These are phyloP conservation scores for Pelargonium fulgidum DNA, from an alignment of 441 rosid genomes.

Conservation along the genomic window DNA sequence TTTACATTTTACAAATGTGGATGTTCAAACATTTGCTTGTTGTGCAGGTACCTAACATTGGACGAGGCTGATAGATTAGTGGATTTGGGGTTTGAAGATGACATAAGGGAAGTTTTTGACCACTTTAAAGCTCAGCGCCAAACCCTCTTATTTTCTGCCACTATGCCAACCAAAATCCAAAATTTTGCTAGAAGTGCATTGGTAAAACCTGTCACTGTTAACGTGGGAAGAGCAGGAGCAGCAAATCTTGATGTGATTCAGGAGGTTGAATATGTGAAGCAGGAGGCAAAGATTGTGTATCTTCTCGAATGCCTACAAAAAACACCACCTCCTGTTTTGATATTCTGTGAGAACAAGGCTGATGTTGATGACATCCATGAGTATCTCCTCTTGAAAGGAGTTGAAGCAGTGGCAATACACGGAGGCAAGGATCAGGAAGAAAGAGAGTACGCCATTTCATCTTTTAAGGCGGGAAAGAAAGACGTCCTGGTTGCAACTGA, in stretches of 20 bases:
- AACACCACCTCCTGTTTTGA: conserved; percentile 83
- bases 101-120: conserved; percentile 88
- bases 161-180: conserved; percentile 93
- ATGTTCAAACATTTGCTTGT: conserved; percentile 12
- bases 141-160: conserved; percentile 85
- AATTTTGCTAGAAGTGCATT: conserved; percentile 85
- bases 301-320: conserved; percentile 90
- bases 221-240: conserved; percentile 94
- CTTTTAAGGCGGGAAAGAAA: conserved; percentile 77
- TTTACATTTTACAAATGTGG: conserved; percentile 4
- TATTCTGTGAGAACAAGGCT: conserved; percentile 92
- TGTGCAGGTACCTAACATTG: conserved; percentile 70
- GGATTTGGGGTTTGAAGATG: conserved; percentile 94
- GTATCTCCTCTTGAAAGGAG: conserved; percentile 83
- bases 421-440: conserved; percentile 96
- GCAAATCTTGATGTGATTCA: conserved; percentile 95
- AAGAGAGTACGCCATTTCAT: conserved; percentile 79
- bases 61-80: conserved; percentile 95
- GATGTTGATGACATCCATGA: conserved; percentile 90
- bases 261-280: conserved; percentile 92
- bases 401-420: conserved; percentile 84
- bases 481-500: conserved; percentile 90
- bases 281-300: conserved; percentile 91
- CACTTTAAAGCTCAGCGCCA: conserved; percentile 89
- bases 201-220: conserved; percentile 77